phyloP scores from a whole-genome alignment of 129 eudicot genomes.

The Silybum marianum region DNA sequence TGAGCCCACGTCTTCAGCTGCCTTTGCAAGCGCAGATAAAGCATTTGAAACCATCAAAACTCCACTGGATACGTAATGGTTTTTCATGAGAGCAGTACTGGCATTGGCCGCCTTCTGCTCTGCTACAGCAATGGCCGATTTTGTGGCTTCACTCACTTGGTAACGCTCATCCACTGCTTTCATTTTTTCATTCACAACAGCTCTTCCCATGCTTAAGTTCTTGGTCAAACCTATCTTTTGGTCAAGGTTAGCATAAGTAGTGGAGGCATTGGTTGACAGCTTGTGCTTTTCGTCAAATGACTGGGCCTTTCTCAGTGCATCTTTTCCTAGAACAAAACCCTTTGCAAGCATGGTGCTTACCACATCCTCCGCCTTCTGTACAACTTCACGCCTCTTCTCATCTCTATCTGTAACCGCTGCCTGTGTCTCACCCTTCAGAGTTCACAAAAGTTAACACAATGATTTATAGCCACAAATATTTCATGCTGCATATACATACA shows the following conservation, averaged over 20 bases:
- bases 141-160: slow-evolving; percentile 67
- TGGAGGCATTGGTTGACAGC: slow-evolving; percentile 58
- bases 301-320: slow-evolving; percentile 59
- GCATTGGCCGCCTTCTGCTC: slow-evolving; percentile 61
- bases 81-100: slow-evolving; percentile 63
- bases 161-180: slow-evolving; percentile 55
- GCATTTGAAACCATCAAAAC: slow-evolving; percentile 76
- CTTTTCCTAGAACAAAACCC: slow-evolving; percentile 76
- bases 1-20: slow-evolving; percentile 58
- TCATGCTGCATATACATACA: background rate
- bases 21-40: slow-evolving; percentile 49
- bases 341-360: slow-evolving; percentile 83
- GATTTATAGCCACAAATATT: background rate
- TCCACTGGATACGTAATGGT: slow-evolving; percentile 56
- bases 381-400: slow-evolving; percentile 28
- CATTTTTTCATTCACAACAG: slow-evolving; percentile 58
- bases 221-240: slow-evolving; percentile 57
- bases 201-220: slow-evolving; percentile 57
- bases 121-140: slow-evolving; percentile 58
- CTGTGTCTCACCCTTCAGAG: slow-evolving; percentile 31
- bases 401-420: slow-evolving; percentile 16
- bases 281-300: slow-evolving; percentile 64
- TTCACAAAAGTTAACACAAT: background rate
- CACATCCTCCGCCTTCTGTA: slow-evolving; percentile 67
- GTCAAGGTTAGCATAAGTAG: slow-evolving; percentile 57